Base-by-base conservation (phyloP, 208 protist species). In the Herpetomonas tarakana region DNA sequence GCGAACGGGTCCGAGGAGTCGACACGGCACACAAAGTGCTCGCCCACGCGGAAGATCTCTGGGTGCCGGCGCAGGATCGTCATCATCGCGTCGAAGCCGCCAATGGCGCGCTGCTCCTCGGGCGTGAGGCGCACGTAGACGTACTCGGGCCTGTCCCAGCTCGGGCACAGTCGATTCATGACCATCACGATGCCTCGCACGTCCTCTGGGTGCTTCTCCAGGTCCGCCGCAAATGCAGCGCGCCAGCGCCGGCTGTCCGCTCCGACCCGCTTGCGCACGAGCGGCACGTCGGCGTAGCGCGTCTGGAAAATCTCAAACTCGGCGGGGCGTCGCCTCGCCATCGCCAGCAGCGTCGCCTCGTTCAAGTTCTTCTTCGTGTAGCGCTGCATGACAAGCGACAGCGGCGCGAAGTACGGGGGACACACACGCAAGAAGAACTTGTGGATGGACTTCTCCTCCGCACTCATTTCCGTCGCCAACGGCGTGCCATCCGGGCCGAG, bases 111-210 rank as follows among this genome's bases (percentile, higher is more conserved):
- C 58, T 87, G 76, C 62, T 81, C 81, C 16, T 46, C 50, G 9
- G 57, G 26, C 1, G 76, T 65, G 14, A 94, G 76, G 1, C 82
- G 80, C 44, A 89, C 85, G 64, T 88, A 92, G 11, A 94, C 60
- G 58, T 86, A 94, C 65, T 94, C 80, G 14, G 82, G 76, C 1
- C 88, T 67, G 69, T 94, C 88, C 86, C 88, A 94, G 7, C 61
- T 67, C 4, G 74, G 53, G 54, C 79, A 91, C 25, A 88, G 45
- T 54, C 46, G 51, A 28, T 78, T 76, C 65, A 83, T 83, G 21
- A 94, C 56, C 18, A 58, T 49, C 14, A 90, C 49, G 9, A 94
- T 68, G 19, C 65, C 74, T 0, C 58, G 69, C 16, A 89, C 78
- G 49, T 94, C 85, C 46, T 89, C 83, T n/a, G 84, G 81, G 45